phyloP scores from a whole-genome alignment of 2,329 filamentous ascomycete species.

The Aspergillus felis region DNA sequence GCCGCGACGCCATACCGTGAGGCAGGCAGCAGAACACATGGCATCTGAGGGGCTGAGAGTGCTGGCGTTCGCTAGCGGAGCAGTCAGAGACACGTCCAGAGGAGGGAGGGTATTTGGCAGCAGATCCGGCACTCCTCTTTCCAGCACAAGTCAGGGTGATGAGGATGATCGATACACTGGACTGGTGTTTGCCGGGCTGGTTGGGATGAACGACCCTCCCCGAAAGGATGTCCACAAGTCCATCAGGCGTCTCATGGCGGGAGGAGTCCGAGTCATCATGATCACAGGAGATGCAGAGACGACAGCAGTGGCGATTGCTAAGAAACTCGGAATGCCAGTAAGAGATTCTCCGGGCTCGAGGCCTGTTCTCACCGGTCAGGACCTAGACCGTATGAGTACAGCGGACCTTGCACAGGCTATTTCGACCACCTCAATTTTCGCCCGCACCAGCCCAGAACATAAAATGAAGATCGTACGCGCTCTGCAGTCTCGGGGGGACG shows the following conservation, averaged over 20 bases:
- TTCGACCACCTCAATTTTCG: constrained; percentile 87
- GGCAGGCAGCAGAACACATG: constrained; percentile 79
- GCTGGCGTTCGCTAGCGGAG: constrained; percentile 86
- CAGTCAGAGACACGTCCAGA: constrained; percentile 51
- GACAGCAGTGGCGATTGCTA: constrained; percentile 89
- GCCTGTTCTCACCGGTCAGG: constrained; percentile 77
- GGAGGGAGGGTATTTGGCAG: constrained; percentile 48
- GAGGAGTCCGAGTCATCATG: constrained; percentile 97
- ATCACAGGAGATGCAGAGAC: constrained; percentile 96
- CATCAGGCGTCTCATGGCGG: constrained; percentile 84
- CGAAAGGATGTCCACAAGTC: constrained; percentile 84
- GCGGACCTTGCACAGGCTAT: constrained; percentile 80
- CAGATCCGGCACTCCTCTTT: constrained; percentile 47
- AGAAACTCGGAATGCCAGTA: constrained; percentile 90
- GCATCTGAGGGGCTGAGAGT: constrained; percentile 85
- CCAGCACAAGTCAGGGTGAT: constrained; percentile 32
- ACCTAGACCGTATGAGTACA: constrained; percentile 89
- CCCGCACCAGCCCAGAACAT: constrained; percentile 92
- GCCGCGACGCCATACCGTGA: constrained; percentile 65
- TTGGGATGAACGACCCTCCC: constrained; percentile 97
- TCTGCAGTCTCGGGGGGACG: constrained; percentile 86
- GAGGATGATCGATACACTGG: constrained; percentile 75
- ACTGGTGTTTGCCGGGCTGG: constrained; percentile 83
- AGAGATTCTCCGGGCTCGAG: constrained; percentile 51
- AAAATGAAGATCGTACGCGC: constrained; percentile 96